phyloP scores from a whole-genome alignment of 306 rosid genomes.

The Medicago ruthenica region DNA sequence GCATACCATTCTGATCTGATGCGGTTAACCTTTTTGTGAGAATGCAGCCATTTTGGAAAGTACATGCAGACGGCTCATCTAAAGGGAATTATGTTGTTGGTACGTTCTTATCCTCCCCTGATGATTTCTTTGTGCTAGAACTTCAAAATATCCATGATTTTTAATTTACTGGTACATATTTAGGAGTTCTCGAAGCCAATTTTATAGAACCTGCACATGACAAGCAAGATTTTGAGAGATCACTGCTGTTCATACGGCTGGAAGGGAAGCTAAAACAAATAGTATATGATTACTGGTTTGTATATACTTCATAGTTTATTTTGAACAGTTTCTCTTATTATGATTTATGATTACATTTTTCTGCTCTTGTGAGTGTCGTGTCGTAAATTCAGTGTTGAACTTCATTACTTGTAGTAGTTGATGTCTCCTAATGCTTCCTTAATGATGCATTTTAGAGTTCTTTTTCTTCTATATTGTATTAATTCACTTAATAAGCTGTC shows the following conservation, averaged over 20 bases:
- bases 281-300: constrained; percentile 81
- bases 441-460: not conserved
- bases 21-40: constrained; percentile 36
- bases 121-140: constrained; percentile 30
- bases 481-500: not conserved
- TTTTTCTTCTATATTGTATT: constrained; percentile 4
- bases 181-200: constrained; percentile 94
- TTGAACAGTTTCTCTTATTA: constrained; percentile 20
- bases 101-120: constrained; percentile 51
- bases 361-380: constrained; percentile 11
- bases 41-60: constrained; percentile 94
- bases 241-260: constrained; percentile 71
- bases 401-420: constrained; percentile 4
- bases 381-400: not conserved
- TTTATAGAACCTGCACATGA: constrained; percentile 97
- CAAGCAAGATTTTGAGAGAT: constrained; percentile 98
- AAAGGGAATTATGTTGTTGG: constrained; percentile 88
- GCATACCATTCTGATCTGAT: constrained; percentile 43
- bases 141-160: constrained; percentile 30
- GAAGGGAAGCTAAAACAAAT: constrained; percentile 86
- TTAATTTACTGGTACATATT: constrained; percentile 38
- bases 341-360: not conserved
- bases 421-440: constrained; percentile 22
- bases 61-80: constrained; percentile 66
- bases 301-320: constrained; percentile 36